A percentile compares a stretch with the other conserved stretches of the same genome.
These are phyloP conservation scores for Linnemannia zychae DNA, from an alignment of 192 early-diverging fungal genomes.

Conservation along the genomic window DNA sequence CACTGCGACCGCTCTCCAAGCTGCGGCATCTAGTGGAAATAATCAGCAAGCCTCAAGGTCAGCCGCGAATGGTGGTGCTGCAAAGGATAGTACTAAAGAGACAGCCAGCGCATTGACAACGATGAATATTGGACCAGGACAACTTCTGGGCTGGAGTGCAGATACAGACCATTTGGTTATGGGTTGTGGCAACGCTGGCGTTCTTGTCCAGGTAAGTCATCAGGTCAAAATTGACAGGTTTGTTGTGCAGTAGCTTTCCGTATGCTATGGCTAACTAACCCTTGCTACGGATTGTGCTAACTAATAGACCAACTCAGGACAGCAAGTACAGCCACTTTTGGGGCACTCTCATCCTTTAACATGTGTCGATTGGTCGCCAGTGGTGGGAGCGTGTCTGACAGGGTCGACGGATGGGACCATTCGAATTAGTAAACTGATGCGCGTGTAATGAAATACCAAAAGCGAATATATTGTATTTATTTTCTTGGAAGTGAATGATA, in stretches of 20 bases:
- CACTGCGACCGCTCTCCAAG: slow-evolving; percentile 1
- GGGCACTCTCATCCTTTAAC: slow-evolving; percentile 59
- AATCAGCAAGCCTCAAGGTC: neutral
- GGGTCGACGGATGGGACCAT: slow-evolving; percentile 67
- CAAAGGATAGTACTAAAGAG: neutral
- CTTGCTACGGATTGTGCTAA: neutral
- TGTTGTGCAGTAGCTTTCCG: too few relatives aligned
- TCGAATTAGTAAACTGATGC: slow-evolving; percentile 65
- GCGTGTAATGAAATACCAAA: slow-evolving; percentile 35
- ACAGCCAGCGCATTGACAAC: slow-evolving; percentile 15
- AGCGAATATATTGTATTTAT: neutral
- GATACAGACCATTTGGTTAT: slow-evolving; percentile 69
- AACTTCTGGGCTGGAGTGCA: slow-evolving; percentile 64
- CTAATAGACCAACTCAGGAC: slow-evolving; percentile 54
- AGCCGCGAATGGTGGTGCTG: neutral
- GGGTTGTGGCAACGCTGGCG: slow-evolving; percentile 61
- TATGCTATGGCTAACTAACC: too few relatives aligned
- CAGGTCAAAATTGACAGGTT: too few relatives aligned
- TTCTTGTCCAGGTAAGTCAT: slow-evolving; percentile 58
- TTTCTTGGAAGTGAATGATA: neutral
- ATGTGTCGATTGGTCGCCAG: slow-evolving; percentile 67
- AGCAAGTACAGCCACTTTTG: slow-evolving; percentile 59
- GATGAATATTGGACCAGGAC: slow-evolving; percentile 57
- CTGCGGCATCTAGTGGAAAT: neutral
- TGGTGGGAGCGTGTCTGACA: slow-evolving; percentile 61